Conservation (phyloP, 768 basidiomycete species). For the Rossbeevera mucosa region DNA sequence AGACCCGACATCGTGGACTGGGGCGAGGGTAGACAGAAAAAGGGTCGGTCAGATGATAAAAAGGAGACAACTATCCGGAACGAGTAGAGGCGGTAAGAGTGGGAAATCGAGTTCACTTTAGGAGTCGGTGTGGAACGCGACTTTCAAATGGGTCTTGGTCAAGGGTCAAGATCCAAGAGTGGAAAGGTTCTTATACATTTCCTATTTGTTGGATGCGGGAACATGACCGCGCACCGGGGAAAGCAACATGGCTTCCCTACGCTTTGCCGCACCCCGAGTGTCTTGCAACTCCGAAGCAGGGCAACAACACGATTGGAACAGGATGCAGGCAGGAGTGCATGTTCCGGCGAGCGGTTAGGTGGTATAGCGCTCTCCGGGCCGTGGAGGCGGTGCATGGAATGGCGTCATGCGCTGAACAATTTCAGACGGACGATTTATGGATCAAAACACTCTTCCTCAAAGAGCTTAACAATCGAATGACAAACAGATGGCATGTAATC, state of each 20-base stretch:
- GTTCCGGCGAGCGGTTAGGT: slow-evolving; percentile 27
- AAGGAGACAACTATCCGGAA: slow-evolving; percentile 4
- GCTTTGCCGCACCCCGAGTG: slow-evolving; percentile 24
- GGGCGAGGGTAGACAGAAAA: neutral
- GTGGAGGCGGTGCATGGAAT: slow-evolving; percentile 24
- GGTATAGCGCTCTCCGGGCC: slow-evolving; percentile 24
- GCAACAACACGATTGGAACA: slow-evolving; percentile 30
- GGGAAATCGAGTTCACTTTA: slow-evolving; percentile 19
- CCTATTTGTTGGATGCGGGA: slow-evolving; percentile 23
- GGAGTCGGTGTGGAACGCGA: slow-evolving; percentile 14
- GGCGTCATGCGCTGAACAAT: slow-evolving; percentile 22
- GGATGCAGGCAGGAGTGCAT: slow-evolving; percentile 27
- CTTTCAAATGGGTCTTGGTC: slow-evolving; percentile 23
- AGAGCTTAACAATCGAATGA: slow-evolving; percentile 27
- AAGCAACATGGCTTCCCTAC: slow-evolving; percentile 27
- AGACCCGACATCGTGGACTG: slow-evolving; percentile 18
- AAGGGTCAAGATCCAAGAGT: slow-evolving; percentile 19
- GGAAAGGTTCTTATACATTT: slow-evolving; percentile 28
- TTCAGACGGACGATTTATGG: slow-evolving; percentile 22
- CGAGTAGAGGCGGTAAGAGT: slow-evolving; percentile 1
- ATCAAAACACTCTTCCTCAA: slow-evolving; percentile 30
- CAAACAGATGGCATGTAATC: slow-evolving; percentile 14
- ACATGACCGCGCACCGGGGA: slow-evolving; percentile 14
- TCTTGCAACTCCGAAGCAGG: slow-evolving; percentile 32
- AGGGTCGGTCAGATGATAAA: slow-evolving; percentile 6